A percentile compares a stretch with the other conserved stretches of the same genome.
These are phyloP conservation scores for Gnomoniopsis smithogilvyi DNA, from an alignment of 2,329 filamentous ascomycete genomes.

Conservation along the genomic window DNA sequence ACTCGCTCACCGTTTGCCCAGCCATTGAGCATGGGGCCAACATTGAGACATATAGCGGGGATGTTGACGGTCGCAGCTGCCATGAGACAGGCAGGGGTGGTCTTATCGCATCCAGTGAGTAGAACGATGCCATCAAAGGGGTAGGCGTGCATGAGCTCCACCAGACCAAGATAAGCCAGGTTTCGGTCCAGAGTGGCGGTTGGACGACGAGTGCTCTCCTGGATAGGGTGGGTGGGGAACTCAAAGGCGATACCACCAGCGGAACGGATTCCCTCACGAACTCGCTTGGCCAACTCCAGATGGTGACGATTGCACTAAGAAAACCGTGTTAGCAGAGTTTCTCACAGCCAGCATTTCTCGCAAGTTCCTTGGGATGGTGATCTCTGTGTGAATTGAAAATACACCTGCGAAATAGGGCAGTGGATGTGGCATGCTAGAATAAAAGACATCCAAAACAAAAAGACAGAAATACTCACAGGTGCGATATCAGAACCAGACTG, in stretches of 20 bases:
- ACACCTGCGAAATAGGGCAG: no score
- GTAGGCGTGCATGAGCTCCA: slow-evolving; percentile 46
- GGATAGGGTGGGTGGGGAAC: slow-evolving; percentile 50
- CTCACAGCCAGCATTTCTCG: no score
- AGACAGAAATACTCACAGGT: slow-evolving; percentile 23
- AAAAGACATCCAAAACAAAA: not conserved
- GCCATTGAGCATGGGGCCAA: slow-evolving; percentile 51
- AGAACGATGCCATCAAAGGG: slow-evolving; percentile 48
- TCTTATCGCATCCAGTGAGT: slow-evolving; percentile 51
- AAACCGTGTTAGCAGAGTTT: not conserved
- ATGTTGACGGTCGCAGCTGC: slow-evolving; percentile 50
- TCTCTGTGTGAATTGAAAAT: no score
- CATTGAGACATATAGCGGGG: slow-evolving; percentile 48
- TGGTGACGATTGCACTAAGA: slow-evolving; percentile 44
- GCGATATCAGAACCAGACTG: slow-evolving; percentile 49
- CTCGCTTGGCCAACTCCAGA: slow-evolving; percentile 44
- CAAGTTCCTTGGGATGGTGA: no score
- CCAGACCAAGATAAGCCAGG: slow-evolving; percentile 43
- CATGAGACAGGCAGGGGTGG: slow-evolving; percentile 48
- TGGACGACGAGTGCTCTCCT: slow-evolving; percentile 43
- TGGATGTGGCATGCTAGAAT: no score
- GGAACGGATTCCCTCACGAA: slow-evolving; percentile 45
- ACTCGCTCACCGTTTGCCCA: slow-evolving; percentile 37
- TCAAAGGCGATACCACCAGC: slow-evolving; percentile 48
- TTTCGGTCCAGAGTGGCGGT: slow-evolving; percentile 49